phyloP scores from a whole-genome alignment of 2,329 filamentous ascomycete genomes.

The Orbilia oligospora region DNA sequence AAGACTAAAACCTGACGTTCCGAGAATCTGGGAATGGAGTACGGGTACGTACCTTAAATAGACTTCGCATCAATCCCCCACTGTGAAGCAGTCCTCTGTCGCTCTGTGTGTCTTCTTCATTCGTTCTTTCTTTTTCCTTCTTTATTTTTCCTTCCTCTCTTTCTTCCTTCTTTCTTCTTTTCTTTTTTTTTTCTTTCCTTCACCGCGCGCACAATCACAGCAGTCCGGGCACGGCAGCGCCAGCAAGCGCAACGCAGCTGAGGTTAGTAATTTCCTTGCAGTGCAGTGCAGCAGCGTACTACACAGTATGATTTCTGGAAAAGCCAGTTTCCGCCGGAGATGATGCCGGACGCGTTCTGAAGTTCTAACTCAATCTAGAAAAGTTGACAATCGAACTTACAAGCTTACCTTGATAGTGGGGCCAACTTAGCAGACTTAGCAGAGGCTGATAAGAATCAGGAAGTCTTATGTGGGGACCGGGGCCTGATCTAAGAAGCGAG shows the following conservation, averaged over 20 bases:
- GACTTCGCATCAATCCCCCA: too few relatives aligned
- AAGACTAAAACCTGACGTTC: conserved; percentile 21
- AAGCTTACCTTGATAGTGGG: conserved; percentile 24
- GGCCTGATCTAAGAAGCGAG: conserved; percentile 23
- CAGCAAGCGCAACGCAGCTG: background rate
- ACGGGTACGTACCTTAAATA: conserved; percentile 38
- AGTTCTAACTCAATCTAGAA: background rate
- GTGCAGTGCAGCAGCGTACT: too few relatives aligned
- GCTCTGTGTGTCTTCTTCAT: too few relatives aligned
- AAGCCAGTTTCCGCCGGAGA: conserved; percentile 27
- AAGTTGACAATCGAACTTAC: conserved; percentile 17
- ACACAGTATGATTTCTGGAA: conserved; percentile 16
- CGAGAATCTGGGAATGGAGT: conserved; percentile 30
- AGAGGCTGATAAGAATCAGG: conserved; percentile 39
- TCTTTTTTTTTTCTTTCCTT: background rate
- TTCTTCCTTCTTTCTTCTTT: background rate
- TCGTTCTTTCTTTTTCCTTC: background rate
- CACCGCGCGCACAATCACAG: background rate
- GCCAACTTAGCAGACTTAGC: conserved; percentile 5
- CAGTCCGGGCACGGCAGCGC: background rate
- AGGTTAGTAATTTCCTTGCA: background rate
- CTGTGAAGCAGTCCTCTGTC: too few relatives aligned
- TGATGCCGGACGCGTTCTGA: conserved; percentile 32
- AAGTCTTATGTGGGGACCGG: conserved; percentile 13
- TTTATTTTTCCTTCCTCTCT: too few relatives aligned